phyloP scores from a whole-genome alignment of 768 basidiomycete genomes.

The Rossbeevera mucosa region DNA sequence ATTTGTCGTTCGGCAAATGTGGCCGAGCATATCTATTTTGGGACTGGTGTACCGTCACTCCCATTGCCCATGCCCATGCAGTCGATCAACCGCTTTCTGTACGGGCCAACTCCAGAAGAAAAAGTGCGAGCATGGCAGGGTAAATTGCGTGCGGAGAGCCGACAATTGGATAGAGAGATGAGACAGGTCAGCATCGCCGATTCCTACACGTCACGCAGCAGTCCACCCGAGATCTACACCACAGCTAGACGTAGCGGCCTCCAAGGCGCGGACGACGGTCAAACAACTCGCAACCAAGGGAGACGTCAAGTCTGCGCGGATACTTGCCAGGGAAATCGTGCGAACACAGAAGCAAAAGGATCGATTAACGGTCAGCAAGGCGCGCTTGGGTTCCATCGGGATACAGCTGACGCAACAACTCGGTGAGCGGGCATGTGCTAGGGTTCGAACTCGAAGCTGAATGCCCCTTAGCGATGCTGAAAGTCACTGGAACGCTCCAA shows the following conservation, averaged over 20 bases:
- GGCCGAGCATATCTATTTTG: conserved; percentile 18
- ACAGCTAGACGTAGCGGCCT: conserved; percentile 78
- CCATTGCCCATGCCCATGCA: conserved; percentile 56
- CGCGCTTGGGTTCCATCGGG: conserved; percentile 83
- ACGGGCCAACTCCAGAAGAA: conserved; percentile 96
- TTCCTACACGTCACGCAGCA: conserved; percentile 9
- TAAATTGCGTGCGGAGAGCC: conserved; percentile 76
- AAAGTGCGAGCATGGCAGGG: conserved; percentile 87
- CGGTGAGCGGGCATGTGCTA: conserved; percentile 48
- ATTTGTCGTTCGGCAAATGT: conserved; percentile 2
- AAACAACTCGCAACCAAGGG: conserved; percentile 90
- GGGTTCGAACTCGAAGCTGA: neutral
- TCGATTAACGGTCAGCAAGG: conserved; percentile 87
- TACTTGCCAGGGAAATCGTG: conserved; percentile 92
- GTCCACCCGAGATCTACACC: conserved; percentile 11
- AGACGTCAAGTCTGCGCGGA: conserved; percentile 87
- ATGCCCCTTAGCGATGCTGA: conserved; percentile 71
- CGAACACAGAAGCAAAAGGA: conserved; percentile 93
- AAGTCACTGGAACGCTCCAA: conserved; percentile 96
- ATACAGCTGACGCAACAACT: conserved; percentile 89
- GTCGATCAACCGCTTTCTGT: conserved; percentile 86
- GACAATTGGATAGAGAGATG: conserved; percentile 89
- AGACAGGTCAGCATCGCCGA: conserved; percentile 66
- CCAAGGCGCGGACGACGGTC: conserved; percentile 72
- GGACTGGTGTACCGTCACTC: conserved; percentile 1